A percentile compares a stretch with the other conserved stretches of the same genome.
Conservation (phyloP, 108 stramenopile genomes). For the Skeletonema menzelii region DNA sequence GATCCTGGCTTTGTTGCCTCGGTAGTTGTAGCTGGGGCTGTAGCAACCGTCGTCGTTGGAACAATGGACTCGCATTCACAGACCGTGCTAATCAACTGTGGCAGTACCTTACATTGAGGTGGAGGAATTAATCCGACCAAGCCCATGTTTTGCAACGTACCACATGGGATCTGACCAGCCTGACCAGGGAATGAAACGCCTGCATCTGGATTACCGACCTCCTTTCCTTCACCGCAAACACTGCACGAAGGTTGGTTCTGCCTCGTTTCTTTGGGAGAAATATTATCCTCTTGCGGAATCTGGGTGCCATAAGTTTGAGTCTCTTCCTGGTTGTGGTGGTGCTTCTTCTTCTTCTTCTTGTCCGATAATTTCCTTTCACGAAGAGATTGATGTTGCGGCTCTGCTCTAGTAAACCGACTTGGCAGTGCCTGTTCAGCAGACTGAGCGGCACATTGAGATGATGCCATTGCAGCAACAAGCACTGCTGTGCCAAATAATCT, state of each 20-base stretch:
- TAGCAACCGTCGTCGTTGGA: background rate
- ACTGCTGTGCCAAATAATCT: background rate
- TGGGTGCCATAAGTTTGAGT: background rate
- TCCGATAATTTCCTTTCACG: background rate
- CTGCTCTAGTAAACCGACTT: background rate
- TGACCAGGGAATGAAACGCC: background rate
- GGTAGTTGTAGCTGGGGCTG: background rate
- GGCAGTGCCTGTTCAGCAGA: background rate
- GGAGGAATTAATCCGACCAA: background rate
- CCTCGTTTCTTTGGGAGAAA: background rate
- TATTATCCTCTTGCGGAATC: background rate
- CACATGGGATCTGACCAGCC: background rate
- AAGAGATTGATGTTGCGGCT: background rate
- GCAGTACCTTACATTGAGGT: background rate
- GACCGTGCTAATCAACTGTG: background rate
- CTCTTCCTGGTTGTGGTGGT: background rate
- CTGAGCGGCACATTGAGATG: conserved; percentile 3
- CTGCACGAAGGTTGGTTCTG: background rate
- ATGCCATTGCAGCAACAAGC: background rate
- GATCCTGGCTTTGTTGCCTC: background rate
- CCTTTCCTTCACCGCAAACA: background rate
- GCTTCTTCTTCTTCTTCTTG: background rate
- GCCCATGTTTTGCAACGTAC: background rate
- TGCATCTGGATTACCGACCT: background rate
- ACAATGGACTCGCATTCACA: background rate